Evolutionary conservation across 495 filamentous ascomycete species (phyloP).

Genomic region (Penicillium antarcticum): DNA sequence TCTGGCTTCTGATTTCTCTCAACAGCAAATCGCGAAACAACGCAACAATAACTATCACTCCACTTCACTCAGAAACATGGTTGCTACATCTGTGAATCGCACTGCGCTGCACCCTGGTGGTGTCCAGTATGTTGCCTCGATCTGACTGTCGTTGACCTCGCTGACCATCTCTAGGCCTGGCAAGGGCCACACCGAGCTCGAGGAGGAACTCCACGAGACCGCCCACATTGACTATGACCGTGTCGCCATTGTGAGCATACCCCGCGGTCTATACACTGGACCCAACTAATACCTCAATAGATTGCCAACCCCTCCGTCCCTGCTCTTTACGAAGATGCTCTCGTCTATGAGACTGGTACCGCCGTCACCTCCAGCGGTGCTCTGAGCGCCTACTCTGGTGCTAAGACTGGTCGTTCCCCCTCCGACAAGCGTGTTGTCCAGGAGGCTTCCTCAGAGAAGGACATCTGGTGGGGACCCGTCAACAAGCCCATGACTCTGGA

Average conservation of each 20-base stretch:
- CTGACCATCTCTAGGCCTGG: conserved; percentile 60
- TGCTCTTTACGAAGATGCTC: conserved; percentile 96
- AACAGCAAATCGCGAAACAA: conserved; percentile 59
- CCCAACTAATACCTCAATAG: conserved; percentile 38
- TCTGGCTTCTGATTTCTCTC: conserved; percentile 54
- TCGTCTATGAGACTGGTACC: conserved; percentile 96
- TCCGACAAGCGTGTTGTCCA: conserved; percentile 96
- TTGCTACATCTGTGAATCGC: conserved; percentile 80
- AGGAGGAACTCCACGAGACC: conserved; percentile 96
- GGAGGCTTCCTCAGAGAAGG: conserved; percentile 81
- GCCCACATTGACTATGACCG: conserved; percentile 99
- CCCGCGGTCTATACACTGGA: conserved; percentile 2
- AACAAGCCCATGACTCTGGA: conserved; percentile 99
- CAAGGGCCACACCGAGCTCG: conserved; percentile 88
- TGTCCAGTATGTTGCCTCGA: conserved; percentile 69
- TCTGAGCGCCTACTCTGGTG: conserved; percentile 93
- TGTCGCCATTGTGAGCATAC: conserved; percentile 79
- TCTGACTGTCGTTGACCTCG: conserved; percentile 13
- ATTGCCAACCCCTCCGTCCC: conserved; percentile 89
- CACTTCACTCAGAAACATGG: conserved; percentile 57
- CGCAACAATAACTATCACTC: conserved; percentile 63
- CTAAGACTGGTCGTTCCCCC: conserved; percentile 96
- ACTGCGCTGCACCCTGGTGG: conserved; percentile 86
- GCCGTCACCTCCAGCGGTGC: conserved; percentile 95
- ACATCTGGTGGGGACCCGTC: conserved; percentile 97